Evolutionary conservation across 352 stramenopile species (phyloP).

Genomic region (Globisporangium mamillatum): DNA sequence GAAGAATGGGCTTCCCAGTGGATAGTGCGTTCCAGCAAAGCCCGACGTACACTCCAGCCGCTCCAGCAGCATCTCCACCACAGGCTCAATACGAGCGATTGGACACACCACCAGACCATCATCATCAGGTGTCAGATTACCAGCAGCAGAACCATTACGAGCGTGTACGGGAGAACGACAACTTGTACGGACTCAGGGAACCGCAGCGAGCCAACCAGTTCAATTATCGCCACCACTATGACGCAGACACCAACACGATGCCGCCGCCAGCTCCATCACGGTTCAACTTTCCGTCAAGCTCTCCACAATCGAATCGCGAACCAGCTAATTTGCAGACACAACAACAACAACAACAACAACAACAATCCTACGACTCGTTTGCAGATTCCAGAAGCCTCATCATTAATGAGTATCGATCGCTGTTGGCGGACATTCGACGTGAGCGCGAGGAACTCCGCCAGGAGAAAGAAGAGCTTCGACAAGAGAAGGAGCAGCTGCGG

Average conservation of each 20-base stretch:
- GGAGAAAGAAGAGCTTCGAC: conserved; percentile 63
- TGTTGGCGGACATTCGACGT: conserved; percentile 64
- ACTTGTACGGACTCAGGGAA: background rate
- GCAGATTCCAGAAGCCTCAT: conserved; percentile 21
- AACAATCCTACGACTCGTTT: conserved; percentile 16
- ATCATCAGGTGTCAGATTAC: conserved; percentile 17
- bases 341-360: conserved; percentile 20
- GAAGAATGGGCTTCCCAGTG: conserved; percentile 24
- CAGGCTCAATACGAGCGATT: conserved; percentile 4
- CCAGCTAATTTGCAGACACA: conserved; percentile 3
- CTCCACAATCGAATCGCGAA: conserved; percentile 14
- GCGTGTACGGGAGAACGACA: background rate
- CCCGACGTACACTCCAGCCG: background rate
- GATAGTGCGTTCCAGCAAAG: background rate
- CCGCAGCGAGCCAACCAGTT: background rate
- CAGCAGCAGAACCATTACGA: conserved; percentile 14
- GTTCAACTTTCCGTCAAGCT: background rate
- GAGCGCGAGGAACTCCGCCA: conserved; percentile 71
- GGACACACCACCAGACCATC: background rate
- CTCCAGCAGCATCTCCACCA: conserved; percentile 13
- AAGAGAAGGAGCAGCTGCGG: conserved; percentile 72
- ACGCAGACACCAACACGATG: background rate
- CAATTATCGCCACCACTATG: background rate
- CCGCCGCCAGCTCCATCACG: conserved; percentile 27
- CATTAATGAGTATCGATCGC: conserved; percentile 60